These are phyloP conservation scores for Schizophyllum commune DNA, from an alignment of 1,284 basidiomycete genomes.

Conservation along the genomic window DNA sequence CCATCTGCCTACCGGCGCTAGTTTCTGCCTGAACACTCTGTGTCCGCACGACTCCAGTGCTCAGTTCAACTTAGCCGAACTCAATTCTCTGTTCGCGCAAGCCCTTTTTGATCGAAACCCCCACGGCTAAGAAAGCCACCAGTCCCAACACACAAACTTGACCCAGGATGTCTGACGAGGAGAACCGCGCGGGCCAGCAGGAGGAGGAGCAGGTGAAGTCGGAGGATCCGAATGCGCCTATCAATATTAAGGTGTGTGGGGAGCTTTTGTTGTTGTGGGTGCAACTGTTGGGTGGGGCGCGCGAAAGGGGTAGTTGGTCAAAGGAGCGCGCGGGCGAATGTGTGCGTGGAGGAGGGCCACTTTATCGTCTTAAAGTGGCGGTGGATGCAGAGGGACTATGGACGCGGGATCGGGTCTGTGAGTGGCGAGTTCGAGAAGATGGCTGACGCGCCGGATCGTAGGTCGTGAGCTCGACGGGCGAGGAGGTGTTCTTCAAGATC, in stretches of 20 bases:
- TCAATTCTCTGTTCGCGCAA: not conserved
- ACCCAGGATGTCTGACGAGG: slow-evolving; percentile 55
- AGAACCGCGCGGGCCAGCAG: slow-evolving; percentile 32
- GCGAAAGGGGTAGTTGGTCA: not conserved
- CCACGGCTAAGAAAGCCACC: not conserved
- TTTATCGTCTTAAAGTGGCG: not conserved
- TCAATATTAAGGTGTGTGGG: slow-evolving; percentile 73
- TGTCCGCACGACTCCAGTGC: too few relatives aligned
- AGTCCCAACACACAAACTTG: not conserved
- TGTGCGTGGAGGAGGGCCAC: not conserved
- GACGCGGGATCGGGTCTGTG: not conserved
- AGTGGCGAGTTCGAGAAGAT: too few relatives aligned
- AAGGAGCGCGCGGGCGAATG: not conserved
- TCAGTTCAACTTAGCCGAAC: not conserved
- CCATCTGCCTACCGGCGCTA: too few relatives aligned
- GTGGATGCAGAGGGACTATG: slow-evolving; percentile 7
- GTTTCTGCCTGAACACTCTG: too few relatives aligned
- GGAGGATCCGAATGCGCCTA: slow-evolving; percentile 62
- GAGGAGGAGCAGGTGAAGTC: slow-evolving; percentile 40
- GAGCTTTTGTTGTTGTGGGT: not conserved
- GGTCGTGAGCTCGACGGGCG: slow-evolving; percentile 73
- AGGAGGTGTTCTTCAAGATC: slow-evolving; percentile 98
- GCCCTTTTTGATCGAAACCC: not conserved
- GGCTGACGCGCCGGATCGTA: slow-evolving; percentile 19
- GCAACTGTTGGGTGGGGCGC: too few relatives aligned